phyloP scores from a whole-genome alignment of 495 filamentous ascomycete species.

The Tuber calosporum region DNA sequence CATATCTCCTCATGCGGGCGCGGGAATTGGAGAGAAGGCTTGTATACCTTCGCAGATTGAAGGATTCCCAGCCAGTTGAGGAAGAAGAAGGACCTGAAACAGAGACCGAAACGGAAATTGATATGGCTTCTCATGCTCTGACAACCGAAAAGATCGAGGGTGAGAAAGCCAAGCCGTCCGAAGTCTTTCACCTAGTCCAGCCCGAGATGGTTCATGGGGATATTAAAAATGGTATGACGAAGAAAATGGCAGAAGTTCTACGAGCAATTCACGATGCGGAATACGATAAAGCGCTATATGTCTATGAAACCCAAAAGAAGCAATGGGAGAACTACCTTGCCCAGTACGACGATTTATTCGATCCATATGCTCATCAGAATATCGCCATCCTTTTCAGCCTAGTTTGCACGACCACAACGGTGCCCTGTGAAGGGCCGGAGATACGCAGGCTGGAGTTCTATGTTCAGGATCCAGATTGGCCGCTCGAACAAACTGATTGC shows the following conservation, averaged over 20 bases:
- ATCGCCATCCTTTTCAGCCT: slow-evolving; percentile 92
- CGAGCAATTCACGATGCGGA: slow-evolving; percentile 92
- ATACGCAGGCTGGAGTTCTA: slow-evolving; percentile 84
- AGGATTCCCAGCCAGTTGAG: slow-evolving; percentile 64
- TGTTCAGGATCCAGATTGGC: slow-evolving; percentile 68
- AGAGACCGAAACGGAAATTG: slow-evolving; percentile 24
- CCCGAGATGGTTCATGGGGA: slow-evolving; percentile 75
- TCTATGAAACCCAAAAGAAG: slow-evolving; percentile 85
- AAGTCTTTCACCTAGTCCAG: slow-evolving; percentile 79
- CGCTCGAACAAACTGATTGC: slow-evolving; percentile 53
- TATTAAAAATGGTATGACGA: slow-evolving; percentile 64
- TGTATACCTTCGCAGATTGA: slow-evolving; percentile 68
- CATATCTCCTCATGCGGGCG: slow-evolving; percentile 83
- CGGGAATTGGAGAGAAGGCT: slow-evolving; percentile 82
- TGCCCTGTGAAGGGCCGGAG: slow-evolving; percentile 85
- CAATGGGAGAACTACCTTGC: slow-evolving; percentile 92
- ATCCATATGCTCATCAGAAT: slow-evolving; percentile 88
- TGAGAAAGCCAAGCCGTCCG: slow-evolving; percentile 36
- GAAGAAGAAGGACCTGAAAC: slow-evolving; percentile 43
- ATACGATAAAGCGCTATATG: slow-evolving; percentile 88
- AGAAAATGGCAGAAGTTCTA: slow-evolving; percentile 83
- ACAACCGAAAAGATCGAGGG: slow-evolving; percentile 16
- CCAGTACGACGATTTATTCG: slow-evolving; percentile 76
- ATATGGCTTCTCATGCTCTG: neutral
- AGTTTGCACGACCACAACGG: slow-evolving; percentile 80